A percentile compares a stretch with the other conserved stretches of the same genome.
These are phyloP conservation scores for Rutstroemia sp. DNA, from an alignment of 2,329 filamentous ascomycete genomes.

Conservation along the genomic window DNA sequence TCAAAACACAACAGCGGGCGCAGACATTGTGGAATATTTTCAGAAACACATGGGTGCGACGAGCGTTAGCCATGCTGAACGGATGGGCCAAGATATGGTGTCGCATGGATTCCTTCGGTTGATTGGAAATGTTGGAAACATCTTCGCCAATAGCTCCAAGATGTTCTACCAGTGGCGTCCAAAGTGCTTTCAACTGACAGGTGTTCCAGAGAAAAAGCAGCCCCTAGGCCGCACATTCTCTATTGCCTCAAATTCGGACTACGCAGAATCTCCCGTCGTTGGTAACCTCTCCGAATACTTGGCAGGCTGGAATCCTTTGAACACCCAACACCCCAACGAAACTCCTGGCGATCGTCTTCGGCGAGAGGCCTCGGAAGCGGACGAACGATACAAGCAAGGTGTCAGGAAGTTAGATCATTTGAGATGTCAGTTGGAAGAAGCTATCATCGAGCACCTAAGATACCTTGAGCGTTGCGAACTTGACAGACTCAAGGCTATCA, in stretches of 20 bases:
- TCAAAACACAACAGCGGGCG: slow-evolving; percentile 81
- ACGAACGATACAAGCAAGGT: slow-evolving; percentile 85
- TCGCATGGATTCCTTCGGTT: slow-evolving; percentile 79
- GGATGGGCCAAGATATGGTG: slow-evolving; percentile 90
- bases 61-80: slow-evolving; percentile 84
- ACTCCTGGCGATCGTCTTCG: slow-evolving; percentile 80
- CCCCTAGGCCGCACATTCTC: slow-evolving; percentile 68
- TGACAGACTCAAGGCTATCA: slow-evolving; percentile 94
- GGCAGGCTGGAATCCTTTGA: slow-evolving; percentile 86
- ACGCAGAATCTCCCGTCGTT: slow-evolving; percentile 71
- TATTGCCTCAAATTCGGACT: slow-evolving; percentile 50
- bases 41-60: slow-evolving; percentile 80
- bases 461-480: slow-evolving; percentile 97
- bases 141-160: slow-evolving; percentile 94
- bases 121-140: slow-evolving; percentile 88
- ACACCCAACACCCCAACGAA: slow-evolving; percentile 86
- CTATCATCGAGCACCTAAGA: slow-evolving; percentile 83
- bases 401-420: slow-evolving; percentile 84
- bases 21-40: slow-evolving; percentile 93
- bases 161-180: slow-evolving; percentile 97
- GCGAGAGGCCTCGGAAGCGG: slow-evolving; percentile 80
- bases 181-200: slow-evolving; percentile 81
- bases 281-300: slow-evolving; percentile 84
- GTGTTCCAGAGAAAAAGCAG: slow-evolving; percentile 81
- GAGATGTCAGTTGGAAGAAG: slow-evolving; percentile 90